Base-by-base conservation (phyloP, 2,329 filamentous ascomycete species). In the Botrytis galanthina region DNA sequence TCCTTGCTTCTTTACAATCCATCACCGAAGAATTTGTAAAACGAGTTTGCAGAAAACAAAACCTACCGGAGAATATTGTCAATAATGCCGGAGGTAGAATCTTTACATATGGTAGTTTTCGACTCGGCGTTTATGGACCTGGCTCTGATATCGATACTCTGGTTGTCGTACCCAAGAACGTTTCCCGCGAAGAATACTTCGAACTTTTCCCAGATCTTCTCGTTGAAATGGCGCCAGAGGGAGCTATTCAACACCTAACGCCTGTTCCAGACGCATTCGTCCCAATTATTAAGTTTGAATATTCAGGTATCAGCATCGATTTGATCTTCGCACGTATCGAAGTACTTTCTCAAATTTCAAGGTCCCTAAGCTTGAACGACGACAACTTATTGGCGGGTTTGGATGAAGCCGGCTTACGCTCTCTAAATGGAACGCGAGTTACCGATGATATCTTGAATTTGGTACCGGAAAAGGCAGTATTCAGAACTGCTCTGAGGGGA, bases 131-230 rank as follows among this genome's bases (percentile, higher is more conserved):
- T 37, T 97, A 93, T 82, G 95, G 95, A 9, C 96, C 96, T 62
- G 94, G 94, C 69, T 98, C 96, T 64, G 96, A 99, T 89, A 98
- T 99, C 79, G 96, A 99, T 84, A 98, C 96, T 2, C 89, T 99
- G 70, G 91, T 98, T 74, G 92, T 98, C 69, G 95, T 92, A 22
- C 96, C 96, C 16, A 95, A 93, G 83, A 94, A 97, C 80, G 92
- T 98, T 70, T 89, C 89, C 20, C 91, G 94, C 74, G 91, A 95
- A 46, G 94, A 99, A 83, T 99, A 97, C 85, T 99, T 99, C 84
- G 85, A 92, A 70, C 86, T 92, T 78, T 98, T 98, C 78, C 95
- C 95, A n/a, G 86, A 89, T 32, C 84, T 97, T 66, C 88, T 99
- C 67, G 85, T 91, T 78, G 87, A 91, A 77, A 91, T 96, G 88